phyloP scores from a whole-genome alignment of 768 basidiomycete species.

The Lenzites betulinus region DNA sequence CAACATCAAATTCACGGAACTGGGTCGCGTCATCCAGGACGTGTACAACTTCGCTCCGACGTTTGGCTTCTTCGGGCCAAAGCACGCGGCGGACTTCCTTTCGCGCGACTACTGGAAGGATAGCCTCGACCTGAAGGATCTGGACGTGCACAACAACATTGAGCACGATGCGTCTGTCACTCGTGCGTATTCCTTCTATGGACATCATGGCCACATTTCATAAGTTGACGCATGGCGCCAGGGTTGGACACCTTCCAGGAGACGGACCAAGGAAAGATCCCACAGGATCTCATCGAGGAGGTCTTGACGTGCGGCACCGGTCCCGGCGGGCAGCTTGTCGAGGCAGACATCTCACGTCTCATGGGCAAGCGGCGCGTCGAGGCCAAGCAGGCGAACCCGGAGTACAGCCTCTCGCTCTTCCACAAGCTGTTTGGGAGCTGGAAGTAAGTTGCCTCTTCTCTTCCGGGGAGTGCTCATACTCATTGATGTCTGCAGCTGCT shows the following conservation, averaged over 20 bases:
- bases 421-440: conserved; percentile 68
- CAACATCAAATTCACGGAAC: conserved; percentile 60
- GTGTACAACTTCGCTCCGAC: conserved; percentile 73
- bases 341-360: conserved; percentile 58
- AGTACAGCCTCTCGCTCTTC: conserved; percentile 50
- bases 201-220: neutral
- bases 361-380: conserved; percentile 66
- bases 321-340: conserved; percentile 48
- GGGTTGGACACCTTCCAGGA: conserved; percentile 53
- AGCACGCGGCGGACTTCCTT: conserved; percentile 59
- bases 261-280: conserved; percentile 57
- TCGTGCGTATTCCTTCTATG: conserved; percentile 41
- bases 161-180: conserved; percentile 69
- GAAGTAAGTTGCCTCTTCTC: conserved; percentile 50
- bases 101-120: conserved; percentile 57
- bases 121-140: conserved; percentile 63
- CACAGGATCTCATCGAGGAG: conserved; percentile 50
- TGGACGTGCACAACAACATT: conserved; percentile 75
- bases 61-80: conserved; percentile 69
- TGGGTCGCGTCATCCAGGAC: conserved; percentile 44
- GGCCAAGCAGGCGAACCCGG: conserved; percentile 51
- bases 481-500: conserved; percentile 43
- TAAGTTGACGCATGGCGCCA: conserved; percentile 27
- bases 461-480: neutral
- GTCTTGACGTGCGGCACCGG: conserved; percentile 62